Base-by-base conservation (phyloP, 2,329 filamentous ascomycete species). In the Trichoderma sp. region DNA sequence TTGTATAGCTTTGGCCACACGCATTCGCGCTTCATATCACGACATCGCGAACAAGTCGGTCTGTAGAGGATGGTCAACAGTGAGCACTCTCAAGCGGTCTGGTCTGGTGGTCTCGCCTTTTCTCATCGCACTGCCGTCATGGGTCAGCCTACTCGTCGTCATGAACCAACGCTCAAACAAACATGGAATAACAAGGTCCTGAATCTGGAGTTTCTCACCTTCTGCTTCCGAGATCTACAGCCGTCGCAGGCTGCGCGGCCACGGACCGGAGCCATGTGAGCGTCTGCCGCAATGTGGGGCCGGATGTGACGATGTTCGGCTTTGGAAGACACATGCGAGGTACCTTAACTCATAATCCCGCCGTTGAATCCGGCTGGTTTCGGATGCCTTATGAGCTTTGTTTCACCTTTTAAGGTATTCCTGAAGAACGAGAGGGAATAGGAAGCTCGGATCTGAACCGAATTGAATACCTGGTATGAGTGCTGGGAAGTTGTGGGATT, bases 241-340 rank as follows among this genome's bases (percentile, higher is more conserved):
- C 59, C 59, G 21, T 63, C 59, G 59, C 59, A 63, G 59, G 59
- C 59, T 63, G 59, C 59, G 59, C 59, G 59, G 59, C 59, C 59
- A 63, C 59, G 59, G 59, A 63, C 59, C 59, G 59, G 59, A 63
- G 59, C 59, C 59, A 63, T 63, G 34, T 47, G 59, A 62, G 48
- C n/a, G 50, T 63, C 19, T 63, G 45, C 59, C 59, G 59, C 52
- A 55, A 14, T 30, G 59, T 63, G 59, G 59, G 59, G 59, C 59
- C 59, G 59, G 43, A 63, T 39, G 28, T 55, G 50, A 55, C 50
- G 24, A 63, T 41, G 14, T 28, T 30, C 26, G 30, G 43, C 14
- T 44, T 43, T 34, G 12, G 12, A 39, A 12, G 12, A 4, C 34
- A 4, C 34, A 39, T 14, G 10, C 34, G 14, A 3, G 10, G 24